Conservation (phyloP, 2,329 filamentous ascomycete genomes). For the Chaetomium globosum region DNA sequence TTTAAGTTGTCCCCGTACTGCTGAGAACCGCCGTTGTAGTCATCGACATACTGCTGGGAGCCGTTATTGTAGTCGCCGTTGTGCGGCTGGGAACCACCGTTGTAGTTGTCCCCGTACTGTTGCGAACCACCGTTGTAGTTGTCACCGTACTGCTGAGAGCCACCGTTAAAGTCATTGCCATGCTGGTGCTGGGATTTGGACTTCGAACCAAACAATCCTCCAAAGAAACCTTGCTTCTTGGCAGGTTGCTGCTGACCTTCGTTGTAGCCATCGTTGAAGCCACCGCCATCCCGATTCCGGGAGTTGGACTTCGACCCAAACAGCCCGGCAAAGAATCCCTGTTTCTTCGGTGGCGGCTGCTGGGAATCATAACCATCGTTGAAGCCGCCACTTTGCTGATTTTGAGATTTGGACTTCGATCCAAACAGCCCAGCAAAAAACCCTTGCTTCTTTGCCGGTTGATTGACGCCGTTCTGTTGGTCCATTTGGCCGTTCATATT, state of each 20-base stretch:
- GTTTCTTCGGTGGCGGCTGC: constrained; percentile 10
- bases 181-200: not conserved
- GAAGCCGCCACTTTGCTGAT: not conserved
- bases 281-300: not conserved
- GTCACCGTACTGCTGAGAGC: not conserved
- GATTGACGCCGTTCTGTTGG: not conserved
- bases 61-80: not conserved
- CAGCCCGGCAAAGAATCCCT: constrained; percentile 19
- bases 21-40: not conserved
- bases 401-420: constrained; percentile 9
- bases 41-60: not conserved
- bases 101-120: not conserved
- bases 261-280: not conserved
- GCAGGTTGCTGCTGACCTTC: not conserved
- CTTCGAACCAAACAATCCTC: not conserved
- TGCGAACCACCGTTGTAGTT: not conserved
- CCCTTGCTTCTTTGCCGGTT: constrained; percentile 12
- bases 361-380: not conserved
- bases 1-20: not conserved
- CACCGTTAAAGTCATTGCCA: not conserved
- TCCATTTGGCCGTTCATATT: not conserved
- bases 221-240: constrained; percentile 3
- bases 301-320: constrained; percentile 13
- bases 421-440: constrained; percentile 19
- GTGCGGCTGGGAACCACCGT: not conserved